phyloP scores from a whole-genome alignment of 2,329 filamentous ascomycete species.

The Tothia fuscella region DNA sequence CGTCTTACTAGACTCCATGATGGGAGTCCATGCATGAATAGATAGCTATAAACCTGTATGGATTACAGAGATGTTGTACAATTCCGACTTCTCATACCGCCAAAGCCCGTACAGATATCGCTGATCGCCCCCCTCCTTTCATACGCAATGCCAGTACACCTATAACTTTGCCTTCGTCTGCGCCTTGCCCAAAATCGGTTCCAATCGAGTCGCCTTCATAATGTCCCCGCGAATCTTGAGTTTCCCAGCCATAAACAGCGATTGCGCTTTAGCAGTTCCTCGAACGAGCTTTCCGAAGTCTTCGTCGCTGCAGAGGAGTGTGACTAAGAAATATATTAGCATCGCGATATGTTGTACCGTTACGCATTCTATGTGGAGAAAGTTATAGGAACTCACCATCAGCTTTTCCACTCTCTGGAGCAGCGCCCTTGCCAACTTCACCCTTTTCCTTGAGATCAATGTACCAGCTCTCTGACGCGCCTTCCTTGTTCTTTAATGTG shows the following conservation, averaged over 20 bases:
- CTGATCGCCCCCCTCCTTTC: not conserved
- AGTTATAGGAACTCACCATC: conserved; percentile 56
- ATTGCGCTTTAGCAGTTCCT: conserved; percentile 89
- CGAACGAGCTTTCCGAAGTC: conserved; percentile 75
- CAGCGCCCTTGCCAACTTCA: conserved; percentile 62
- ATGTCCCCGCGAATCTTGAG: conserved; percentile 96
- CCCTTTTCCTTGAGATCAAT: conserved; percentile 91
- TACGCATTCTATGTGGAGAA: too few species aligned
- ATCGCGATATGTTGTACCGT: not conserved
- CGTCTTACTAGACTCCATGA: too few species aligned
- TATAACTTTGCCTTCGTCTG: conserved; percentile 38
- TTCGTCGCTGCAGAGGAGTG: conserved; percentile 68
- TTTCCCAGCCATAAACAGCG: conserved; percentile 95
- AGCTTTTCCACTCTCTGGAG: conserved; percentile 60
- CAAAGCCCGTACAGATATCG: not conserved
- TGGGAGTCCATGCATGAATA: too few species aligned
- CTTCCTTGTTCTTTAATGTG: conserved; percentile 75
- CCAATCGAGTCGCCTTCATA: conserved; percentile 97
- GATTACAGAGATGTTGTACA: too few species aligned
- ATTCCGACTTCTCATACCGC: not conserved
- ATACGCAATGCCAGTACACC: not conserved
- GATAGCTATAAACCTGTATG: too few species aligned
- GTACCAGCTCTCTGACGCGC: conserved; percentile 78
- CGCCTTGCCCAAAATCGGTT: conserved; percentile 82
- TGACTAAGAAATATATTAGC: conserved; percentile 44